These are phyloP conservation scores for Jaapia argillacea DNA, from an alignment of 768 basidiomycete species.

Conservation along the genomic window DNA sequence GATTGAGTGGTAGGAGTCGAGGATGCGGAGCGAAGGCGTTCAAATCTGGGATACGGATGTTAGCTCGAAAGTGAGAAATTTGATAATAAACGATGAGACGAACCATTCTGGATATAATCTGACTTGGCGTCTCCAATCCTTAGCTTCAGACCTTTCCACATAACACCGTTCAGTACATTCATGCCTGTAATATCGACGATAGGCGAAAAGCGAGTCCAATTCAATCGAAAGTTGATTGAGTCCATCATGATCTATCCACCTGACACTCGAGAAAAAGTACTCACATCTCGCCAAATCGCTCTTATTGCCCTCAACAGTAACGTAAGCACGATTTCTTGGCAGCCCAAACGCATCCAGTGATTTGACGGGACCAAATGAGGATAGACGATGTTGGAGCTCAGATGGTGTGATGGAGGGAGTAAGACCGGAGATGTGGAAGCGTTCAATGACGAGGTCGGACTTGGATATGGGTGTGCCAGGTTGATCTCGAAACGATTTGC, in stretches of 20 bases:
- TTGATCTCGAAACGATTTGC: too few species aligned
- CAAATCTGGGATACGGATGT: too few species aligned
- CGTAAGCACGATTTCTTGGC: constrained; percentile 57
- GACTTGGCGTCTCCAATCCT: constrained; percentile 74
- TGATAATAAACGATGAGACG: constrained; percentile 6
- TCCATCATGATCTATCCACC: constrained; percentile 28
- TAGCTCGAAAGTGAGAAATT: constrained; percentile 12
- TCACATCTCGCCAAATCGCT: constrained; percentile 56
- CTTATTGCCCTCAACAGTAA: constrained; percentile 57
- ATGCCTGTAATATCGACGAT: too few species aligned
- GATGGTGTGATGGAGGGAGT: constrained; percentile 49
- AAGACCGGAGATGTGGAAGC: constrained; percentile 68
- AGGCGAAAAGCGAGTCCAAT: too few species aligned
- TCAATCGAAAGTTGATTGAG: constrained; percentile 59
- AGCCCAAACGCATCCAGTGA: constrained; percentile 62
- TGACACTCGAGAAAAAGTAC: too few species aligned
- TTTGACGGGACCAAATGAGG: constrained; percentile 58
- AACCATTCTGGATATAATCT: constrained; percentile 59
- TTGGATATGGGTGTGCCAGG: too few species aligned
- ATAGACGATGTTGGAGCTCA: constrained; percentile 48
- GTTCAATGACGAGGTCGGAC: too few species aligned
- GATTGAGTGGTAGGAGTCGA: too few species aligned
- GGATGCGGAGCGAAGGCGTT: too few species aligned
- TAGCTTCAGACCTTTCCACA: constrained; percentile 83
- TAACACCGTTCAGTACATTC: constrained; percentile 68